phyloP scores from a whole-genome alignment of 805 yeast species.

The Ogataea sp. region DNA sequence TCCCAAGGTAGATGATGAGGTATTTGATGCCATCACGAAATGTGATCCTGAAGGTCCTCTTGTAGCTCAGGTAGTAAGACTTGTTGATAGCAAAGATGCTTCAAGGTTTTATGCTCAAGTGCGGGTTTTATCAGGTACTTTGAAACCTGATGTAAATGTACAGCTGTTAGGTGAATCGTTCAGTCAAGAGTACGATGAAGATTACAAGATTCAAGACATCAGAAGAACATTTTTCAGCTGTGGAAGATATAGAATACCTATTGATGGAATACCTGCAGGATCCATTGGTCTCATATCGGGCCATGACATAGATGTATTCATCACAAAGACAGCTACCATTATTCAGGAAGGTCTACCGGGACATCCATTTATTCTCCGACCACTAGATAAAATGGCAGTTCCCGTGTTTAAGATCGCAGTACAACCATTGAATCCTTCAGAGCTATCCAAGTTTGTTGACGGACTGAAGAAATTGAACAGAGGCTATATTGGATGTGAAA shows the following conservation, averaged over 20 bases:
- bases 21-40: constrained; percentile 12
- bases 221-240: constrained; percentile 47
- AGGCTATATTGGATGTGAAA: constrained; percentile 55
- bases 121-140: constrained; percentile 53
- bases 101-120: constrained; percentile 46
- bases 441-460: constrained; percentile 63
- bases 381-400: constrained; percentile 35
- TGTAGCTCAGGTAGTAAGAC: constrained; percentile 49
- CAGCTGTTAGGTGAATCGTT: constrained; percentile 50
- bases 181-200: constrained; percentile 43
- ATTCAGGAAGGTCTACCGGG: constrained; percentile 20
- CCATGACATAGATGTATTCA: constrained; percentile 36
- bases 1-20: constrained; percentile 10
- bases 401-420: constrained; percentile 76
- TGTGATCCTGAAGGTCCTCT: constrained; percentile 35
- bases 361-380: constrained; percentile 25
- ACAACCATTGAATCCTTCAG: constrained; percentile 74
- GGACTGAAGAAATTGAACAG: constrained; percentile 57
- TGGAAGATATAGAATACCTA: constrained; percentile 59
- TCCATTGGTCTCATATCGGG: constrained; percentile 64
- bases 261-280: constrained; percentile 52
- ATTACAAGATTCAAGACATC: constrained; percentile 32
- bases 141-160: constrained; percentile 40
- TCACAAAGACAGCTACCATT: constrained; percentile 57
- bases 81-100: constrained; percentile 49